Conservation (phyloP, 495 filamentous ascomycete species). For the Penicillium simplicissimum region DNA sequence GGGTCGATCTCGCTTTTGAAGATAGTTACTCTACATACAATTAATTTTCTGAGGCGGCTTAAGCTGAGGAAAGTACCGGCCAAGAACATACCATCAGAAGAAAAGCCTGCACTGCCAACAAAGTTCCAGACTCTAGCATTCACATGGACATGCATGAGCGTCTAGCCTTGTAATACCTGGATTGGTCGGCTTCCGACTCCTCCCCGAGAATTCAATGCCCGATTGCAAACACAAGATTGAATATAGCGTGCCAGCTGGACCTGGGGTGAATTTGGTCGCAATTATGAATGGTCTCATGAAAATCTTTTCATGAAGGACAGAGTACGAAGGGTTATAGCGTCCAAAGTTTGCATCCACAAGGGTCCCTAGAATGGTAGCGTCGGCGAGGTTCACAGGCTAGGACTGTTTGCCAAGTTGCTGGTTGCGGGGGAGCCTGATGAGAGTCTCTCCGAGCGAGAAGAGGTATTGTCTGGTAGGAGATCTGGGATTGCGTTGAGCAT, state of each 20-base stretch:
- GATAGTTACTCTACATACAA: slow-evolving; percentile 13
- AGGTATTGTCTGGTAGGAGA: background rate
- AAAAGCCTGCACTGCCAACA: background rate
- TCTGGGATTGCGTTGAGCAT: background rate
- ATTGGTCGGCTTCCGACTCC: background rate
- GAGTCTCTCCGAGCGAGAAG: background rate
- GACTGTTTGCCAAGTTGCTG: background rate
- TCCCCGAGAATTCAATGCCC: background rate
- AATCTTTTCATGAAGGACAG: background rate
- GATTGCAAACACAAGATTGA: background rate
- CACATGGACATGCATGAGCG: background rate
- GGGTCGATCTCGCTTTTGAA: slow-evolving; percentile 26
- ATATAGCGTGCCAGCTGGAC: background rate
- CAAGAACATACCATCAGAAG: background rate
- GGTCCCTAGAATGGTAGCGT: background rate
- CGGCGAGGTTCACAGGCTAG: background rate
- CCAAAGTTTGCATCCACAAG: background rate
- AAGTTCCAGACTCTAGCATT: background rate
- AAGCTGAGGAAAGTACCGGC: background rate
- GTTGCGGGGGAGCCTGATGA: background rate
- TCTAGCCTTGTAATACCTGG: background rate
- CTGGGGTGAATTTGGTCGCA: background rate
- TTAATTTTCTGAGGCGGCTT: background rate
- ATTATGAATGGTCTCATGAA: background rate
- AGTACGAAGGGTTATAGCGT: background rate